Evolutionary conservation across 805 yeast species (phyloP).

Genomic region (Kazachstania taianensis): DNA sequence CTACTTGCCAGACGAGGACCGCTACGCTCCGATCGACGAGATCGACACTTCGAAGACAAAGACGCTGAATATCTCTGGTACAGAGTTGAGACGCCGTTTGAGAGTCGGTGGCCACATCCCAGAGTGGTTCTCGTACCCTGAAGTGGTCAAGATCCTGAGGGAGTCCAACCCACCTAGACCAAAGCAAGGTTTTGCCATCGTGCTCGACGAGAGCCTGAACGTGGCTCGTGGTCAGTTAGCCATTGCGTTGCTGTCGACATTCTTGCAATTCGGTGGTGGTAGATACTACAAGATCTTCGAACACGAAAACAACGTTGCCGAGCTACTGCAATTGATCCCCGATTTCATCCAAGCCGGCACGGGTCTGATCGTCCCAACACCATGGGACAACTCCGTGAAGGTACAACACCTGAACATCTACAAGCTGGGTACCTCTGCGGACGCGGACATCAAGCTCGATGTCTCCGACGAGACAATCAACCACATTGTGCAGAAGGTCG

Average conservation of each 20-base stretch:
- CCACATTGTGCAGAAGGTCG: conserved; percentile 65
- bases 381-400: conserved; percentile 8
- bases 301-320: conserved; percentile 49
- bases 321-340: conserved; percentile 49
- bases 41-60: conserved; percentile 60
- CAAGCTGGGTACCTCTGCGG: conserved; percentile 38
- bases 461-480: conserved; percentile 47
- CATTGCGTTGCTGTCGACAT: conserved; percentile 77
- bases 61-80: conserved; percentile 89
- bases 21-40: conserved; percentile 91
- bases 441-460: conserved; percentile 50
- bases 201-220: conserved; percentile 49
- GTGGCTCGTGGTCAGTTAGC: conserved; percentile 58
- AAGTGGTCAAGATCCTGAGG: conserved; percentile 83
- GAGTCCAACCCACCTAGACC: conserved; percentile 89
- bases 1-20: conserved; percentile 87
- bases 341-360: conserved; percentile 63
- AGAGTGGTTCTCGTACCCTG: conserved; percentile 95
- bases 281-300: conserved; percentile 52
- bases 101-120: conserved; percentile 84
- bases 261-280: conserved; percentile 81
- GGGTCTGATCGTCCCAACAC: conserved; percentile 63
- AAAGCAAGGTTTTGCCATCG: conserved; percentile 77
- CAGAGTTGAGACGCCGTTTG: conserved; percentile 82
- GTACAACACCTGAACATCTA: conserved; percentile 29